A percentile compares a stretch with the other conserved stretches of the same genome.
Conservation (phyloP, 345 rosid genomes). For the Arabidopsis arenosa region DNA sequence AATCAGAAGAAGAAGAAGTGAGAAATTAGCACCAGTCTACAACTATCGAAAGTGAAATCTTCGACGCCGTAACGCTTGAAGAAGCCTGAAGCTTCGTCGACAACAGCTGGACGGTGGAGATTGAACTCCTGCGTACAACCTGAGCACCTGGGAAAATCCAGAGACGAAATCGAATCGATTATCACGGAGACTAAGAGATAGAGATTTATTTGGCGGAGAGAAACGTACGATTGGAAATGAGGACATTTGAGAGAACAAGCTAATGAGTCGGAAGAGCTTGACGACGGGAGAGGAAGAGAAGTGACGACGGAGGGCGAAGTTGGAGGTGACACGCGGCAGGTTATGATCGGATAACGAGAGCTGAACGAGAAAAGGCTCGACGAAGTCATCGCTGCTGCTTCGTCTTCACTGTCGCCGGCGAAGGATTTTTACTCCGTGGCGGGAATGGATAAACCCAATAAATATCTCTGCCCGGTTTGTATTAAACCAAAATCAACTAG, state of each 20-base stretch:
- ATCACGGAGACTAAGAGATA: background rate
- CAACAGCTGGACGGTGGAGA: conserved; percentile 75
- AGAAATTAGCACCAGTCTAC: conserved; percentile 60
- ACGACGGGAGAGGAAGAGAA: conserved; percentile 34
- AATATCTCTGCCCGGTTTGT: conserved; percentile 22
- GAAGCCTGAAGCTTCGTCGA: conserved; percentile 75
- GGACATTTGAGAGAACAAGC: conserved; percentile 79
- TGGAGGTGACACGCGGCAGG: conserved; percentile 56
- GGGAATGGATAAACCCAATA: conserved; percentile 56
- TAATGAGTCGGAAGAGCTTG: conserved; percentile 49
- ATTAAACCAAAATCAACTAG: background rate
- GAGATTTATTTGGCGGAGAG: background rate
- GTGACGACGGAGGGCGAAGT: conserved; percentile 28
- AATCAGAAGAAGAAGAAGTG: background rate
- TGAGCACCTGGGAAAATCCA: conserved; percentile 67
- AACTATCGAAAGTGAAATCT: conserved; percentile 87
- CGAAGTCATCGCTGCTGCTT: conserved; percentile 50
- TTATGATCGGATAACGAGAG: conserved; percentile 51
- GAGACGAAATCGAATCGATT: conserved; percentile 21
- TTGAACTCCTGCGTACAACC: conserved; percentile 89
- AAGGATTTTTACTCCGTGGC: conserved; percentile 41
- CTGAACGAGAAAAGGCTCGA: conserved; percentile 52
- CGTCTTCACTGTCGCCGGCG: conserved; percentile 27
- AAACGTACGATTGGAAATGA: conserved; percentile 76
- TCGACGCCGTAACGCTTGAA: conserved; percentile 67